phyloP scores from a whole-genome alignment of 306 rosid species.

The Mimosa pudica region DNA sequence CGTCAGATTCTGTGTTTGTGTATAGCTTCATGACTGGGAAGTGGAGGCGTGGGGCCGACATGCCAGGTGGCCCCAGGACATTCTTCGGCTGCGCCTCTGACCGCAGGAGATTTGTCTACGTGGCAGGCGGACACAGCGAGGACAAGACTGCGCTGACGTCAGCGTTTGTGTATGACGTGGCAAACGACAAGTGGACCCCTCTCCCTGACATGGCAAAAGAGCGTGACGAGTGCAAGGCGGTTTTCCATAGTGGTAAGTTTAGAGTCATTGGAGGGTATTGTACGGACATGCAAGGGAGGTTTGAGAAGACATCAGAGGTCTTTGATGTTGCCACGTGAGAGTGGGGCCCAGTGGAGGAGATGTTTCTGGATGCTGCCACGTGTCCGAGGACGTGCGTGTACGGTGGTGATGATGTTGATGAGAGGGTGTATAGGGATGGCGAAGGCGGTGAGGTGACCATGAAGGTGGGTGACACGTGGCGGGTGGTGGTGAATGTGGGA shows the following conservation, averaged over 20 bases:
- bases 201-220: constrained; percentile 61
- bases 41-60: constrained; percentile 70
- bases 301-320: constrained; percentile 57
- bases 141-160: constrained; percentile 70
- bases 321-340: constrained; percentile 48
- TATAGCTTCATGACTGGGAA: constrained; percentile 44
- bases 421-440: constrained; percentile 40
- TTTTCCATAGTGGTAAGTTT: constrained; percentile 46
- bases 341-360: constrained; percentile 47
- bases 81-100: constrained; percentile 67
- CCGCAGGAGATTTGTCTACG: constrained; percentile 39
- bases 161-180: constrained; percentile 55
- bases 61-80: constrained; percentile 67
- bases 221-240: constrained; percentile 71
- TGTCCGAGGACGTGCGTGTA: constrained; percentile 56
- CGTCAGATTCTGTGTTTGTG: constrained; percentile 53
- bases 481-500: constrained; percentile 41
- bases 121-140: constrained; percentile 70
- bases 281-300: constrained; percentile 70
- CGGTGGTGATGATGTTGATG: constrained; percentile 33
- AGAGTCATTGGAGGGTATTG: constrained; percentile 64
- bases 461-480: constrained; percentile 41
- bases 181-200: constrained; percentile 43
- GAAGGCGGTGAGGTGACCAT: constrained; percentile 35
- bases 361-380: constrained; percentile 39